Evolutionary conservation across 441 rosid species (phyloP).

Genomic region (Corymbia citriodora): DNA sequence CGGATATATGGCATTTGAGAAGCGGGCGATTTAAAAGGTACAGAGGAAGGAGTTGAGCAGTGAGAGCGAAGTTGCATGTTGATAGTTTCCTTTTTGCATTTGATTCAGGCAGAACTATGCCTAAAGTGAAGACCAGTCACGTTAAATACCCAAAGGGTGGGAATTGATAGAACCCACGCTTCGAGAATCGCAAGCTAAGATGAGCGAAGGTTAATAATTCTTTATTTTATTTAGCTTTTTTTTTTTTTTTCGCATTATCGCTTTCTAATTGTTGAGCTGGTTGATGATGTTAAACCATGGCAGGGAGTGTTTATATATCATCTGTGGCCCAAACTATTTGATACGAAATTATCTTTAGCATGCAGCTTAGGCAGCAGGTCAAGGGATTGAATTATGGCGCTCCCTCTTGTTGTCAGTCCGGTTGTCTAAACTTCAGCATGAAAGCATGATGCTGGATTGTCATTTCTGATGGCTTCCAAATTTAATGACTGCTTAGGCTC

Average conservation of each 20-base stretch:
- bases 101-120: conserved; percentile 35
- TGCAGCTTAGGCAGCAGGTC: neutral
- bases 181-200: conserved; percentile 56
- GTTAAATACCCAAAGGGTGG: conserved; percentile 70
- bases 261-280: neutral
- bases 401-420: neutral
- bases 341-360: neutral
- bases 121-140: conserved; percentile 65
- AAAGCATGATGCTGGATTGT: neutral
- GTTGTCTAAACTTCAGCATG: neutral
- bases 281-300: neutral
- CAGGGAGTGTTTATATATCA: neutral
- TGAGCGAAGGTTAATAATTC: conserved; percentile 54
- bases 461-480: neutral
- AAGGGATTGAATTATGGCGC: neutral
- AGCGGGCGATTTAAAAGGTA: neutral
- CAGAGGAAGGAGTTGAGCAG: neutral
- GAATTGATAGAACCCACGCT: conserved; percentile 73
- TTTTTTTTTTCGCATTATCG: neutral
- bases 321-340: neutral
- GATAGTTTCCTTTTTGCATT: neutral
- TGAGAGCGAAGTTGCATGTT: neutral
- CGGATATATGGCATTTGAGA: neutral
- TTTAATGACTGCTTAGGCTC: neutral
- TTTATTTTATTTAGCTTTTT: neutral